Base-by-base conservation (phyloP, 768 basidiomycete species). In the Leccinellum luteum region DNA sequence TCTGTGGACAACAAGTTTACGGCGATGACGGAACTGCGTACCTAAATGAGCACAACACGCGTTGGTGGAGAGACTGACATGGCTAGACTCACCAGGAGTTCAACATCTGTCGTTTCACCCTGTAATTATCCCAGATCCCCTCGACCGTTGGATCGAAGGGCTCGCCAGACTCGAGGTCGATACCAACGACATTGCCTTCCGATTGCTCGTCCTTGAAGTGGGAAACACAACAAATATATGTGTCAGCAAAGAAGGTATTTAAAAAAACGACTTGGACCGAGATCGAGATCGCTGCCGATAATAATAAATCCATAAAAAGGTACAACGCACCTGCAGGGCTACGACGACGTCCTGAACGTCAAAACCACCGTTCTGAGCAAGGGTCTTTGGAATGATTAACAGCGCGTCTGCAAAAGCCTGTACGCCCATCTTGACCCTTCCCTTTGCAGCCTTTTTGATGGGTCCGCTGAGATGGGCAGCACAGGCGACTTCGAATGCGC, bases 71-170 rank as follows among this genome's bases (percentile, higher is more conserved):
- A 60, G 31, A n/a, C n/a, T 52, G 45, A 56, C 25, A 44, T 54
- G 58, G 34, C 27, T 51, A 41, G 27, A 76, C 86, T 70, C 64
- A 94, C 94, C 92, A 92, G 68, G 94, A 96, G 70, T 98, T 95
- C 48, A 99, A 76, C 94, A 99, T 97, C 71, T 99, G 97, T 59
- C 96, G 81, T 80, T 99, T 99, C 59, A 99, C 97, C 63, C 97
- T 81, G 71, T 97, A 98, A 76, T 98, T 98, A 72, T 99, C 97
- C 95, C 95, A 99, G 27, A 99, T 87, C 35, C 97, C 97, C 69
- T 94, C 90, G 6, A 92, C 87, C 10, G 92, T 92, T 21, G 97
- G 97, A 69, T 99, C 96, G 69, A 96, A 90, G 1, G 96, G 94
- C 73, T 97, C 94, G 52, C 97, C 97, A 17, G 94, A 90, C 70